Evolutionary conservation across 306 rosid genomes (phyloP), one percentile per base, ranked within the genome.

Genomic region (Castanospermum australe): DNA sequence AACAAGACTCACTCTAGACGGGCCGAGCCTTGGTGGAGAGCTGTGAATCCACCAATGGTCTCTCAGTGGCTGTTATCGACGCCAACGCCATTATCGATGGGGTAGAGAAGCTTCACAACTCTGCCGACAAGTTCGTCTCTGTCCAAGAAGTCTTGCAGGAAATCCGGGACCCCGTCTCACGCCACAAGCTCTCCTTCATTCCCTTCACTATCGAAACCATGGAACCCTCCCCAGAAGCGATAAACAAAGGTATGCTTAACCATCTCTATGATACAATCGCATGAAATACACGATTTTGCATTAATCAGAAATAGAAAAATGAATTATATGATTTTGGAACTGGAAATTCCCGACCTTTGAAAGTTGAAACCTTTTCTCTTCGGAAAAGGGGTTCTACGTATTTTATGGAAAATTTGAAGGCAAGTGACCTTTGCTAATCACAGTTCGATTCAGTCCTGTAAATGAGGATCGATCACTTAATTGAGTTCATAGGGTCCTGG

Each of bases 161-260:
- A 84, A 79, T 94, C 48, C 97, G 98, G 14, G 98, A 94, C 80
- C 97, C 97, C 0, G 91, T 92, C 22, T 92, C 98, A 12, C 97
- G 96, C 81, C 98, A 92, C 82, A 89, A 91, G 51, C 97, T 94
- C 54, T 86, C 96, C 64, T 84, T 94, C 60, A 39, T 88, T 25
- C 98, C 97, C 5, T 90, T 92, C 81, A 11, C 89, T 10, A 87
- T 92, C 38, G 86, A 94, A 57, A 67, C 98, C 82, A 89, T 89
- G 91, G 97, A 92, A 21, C 97, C 98, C 41, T 45, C 96, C 35
- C 91, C 91, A 17, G 98, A 94, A 75, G 84, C 93, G 38, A 90
- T 92, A 61, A 82, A 73, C 65, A 94, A 89, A 89, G 98, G 98
- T 93, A 72, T 38, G 4, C 10, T 8, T 36, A 48, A 21, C 25